Evolutionary conservation across 164 flowering plant genomes (phyloP).

Genomic region (grape (Vitis vinifera)): DNA sequence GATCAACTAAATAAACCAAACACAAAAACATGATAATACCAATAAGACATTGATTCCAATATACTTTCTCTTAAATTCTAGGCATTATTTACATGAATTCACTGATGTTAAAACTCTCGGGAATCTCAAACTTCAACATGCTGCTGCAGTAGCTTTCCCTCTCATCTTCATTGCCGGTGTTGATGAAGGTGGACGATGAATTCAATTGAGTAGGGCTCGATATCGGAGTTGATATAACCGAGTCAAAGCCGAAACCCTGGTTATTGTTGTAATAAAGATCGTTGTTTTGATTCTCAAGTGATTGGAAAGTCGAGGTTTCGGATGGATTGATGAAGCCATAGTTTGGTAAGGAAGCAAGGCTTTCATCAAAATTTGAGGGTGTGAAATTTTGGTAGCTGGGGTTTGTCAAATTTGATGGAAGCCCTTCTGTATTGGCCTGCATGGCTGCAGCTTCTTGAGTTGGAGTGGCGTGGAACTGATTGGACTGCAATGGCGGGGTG

Average conservation of each 20-base stretch:
- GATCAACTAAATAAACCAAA: no score
- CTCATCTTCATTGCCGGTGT: constrained; percentile 32
- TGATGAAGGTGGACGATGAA: constrained; percentile 22
- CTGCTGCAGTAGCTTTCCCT: constrained; percentile 29
- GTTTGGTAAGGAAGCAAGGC: constrained; percentile 4
- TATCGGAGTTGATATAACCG: constrained; percentile 25
- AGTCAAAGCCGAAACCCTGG: constrained; percentile 22
- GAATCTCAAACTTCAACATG: constrained; percentile 38
- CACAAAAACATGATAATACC: no score
- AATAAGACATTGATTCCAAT: no score
- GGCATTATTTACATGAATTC: constrained; percentile 23
- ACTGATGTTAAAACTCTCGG: constrained; percentile 31
- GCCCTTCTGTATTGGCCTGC: constrained; percentile 31
- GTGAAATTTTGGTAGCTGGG: constrained; percentile 1
- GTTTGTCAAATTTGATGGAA: background rate
- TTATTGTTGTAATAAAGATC: background rate
- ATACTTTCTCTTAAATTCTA: no score
- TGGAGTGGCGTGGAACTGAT: constrained; percentile 21
- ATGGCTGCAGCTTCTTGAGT: constrained; percentile 22
- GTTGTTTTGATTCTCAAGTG: background rate
- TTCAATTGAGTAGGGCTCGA: constrained; percentile 34
- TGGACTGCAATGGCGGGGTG: constrained; percentile 15
- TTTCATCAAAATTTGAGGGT: background rate
- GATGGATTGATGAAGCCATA: background rate
- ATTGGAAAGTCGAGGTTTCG: constrained; percentile 9